phyloP scores from a whole-genome alignment of 805 yeast species.

The Candida argentea region DNA sequence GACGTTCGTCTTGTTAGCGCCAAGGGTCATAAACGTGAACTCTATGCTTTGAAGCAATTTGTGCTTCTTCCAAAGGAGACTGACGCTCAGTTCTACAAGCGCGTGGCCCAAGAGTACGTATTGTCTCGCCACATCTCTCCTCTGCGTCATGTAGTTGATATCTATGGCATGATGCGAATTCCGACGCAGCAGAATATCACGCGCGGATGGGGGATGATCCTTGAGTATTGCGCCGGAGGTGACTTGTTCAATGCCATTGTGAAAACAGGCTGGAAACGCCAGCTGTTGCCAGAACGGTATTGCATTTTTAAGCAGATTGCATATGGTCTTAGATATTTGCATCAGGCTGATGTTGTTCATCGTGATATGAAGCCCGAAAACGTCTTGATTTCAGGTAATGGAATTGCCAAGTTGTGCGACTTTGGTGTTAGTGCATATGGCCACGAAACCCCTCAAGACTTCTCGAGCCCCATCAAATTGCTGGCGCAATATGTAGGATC shows the following conservation, averaged over 20 bases:
- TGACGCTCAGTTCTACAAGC: conserved; percentile 51
- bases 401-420: conserved; percentile 61
- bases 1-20: conserved; percentile 41
- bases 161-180: conserved; percentile 44
- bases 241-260: conserved; percentile 50
- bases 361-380: conserved; percentile 72
- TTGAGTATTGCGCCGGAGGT: conserved; percentile 53
- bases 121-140: conserved; percentile 44
- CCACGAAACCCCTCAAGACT: conserved; percentile 43
- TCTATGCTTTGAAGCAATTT: conserved; percentile 60
- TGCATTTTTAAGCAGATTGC: conserved; percentile 64
- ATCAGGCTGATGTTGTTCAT: conserved; percentile 59
- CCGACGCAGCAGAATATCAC: conserved; percentile 44
- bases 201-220: conserved; percentile 69
- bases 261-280: conserved; percentile 50
- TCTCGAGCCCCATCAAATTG: conserved; percentile 27
- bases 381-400: conserved; percentile 46
- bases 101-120: conserved; percentile 56
- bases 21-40: conserved; percentile 28
- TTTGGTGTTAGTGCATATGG: conserved; percentile 68
- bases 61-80: conserved; percentile 50
- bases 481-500: conserved; percentile 57
- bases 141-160: conserved; percentile 53
- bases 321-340: conserved; percentile 52
- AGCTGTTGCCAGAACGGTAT: conserved; percentile 40